Base-by-base conservation (phyloP, 2,329 filamentous ascomycete genomes). In the Dactylonectria macrodidyma region DNA sequence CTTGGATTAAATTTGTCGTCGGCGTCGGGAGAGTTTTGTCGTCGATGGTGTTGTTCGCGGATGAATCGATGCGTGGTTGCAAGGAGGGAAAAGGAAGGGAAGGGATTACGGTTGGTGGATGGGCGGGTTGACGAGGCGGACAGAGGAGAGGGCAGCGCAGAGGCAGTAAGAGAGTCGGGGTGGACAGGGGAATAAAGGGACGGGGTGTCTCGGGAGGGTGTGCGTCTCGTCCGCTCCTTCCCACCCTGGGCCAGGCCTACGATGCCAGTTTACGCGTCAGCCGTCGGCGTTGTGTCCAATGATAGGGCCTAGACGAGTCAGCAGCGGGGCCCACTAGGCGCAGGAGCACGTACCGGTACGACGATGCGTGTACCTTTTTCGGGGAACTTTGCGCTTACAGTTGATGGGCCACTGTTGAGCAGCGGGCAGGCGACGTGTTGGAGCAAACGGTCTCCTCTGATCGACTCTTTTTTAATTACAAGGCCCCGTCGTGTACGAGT, bases 181-280 rank as follows among this genome's bases (percentile, higher is more conserved):
- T 77, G 71, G 75, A 76, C 73, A 77, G 75, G 73, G 76, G 76
- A 77, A 78, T 77, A 78, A 78, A 78, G 76, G 70, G 70, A 76
- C 73, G 76, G 76, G 76, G 73, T 76, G 75, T 76, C 72, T 77
- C 74, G 75, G 74, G 75, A 76, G 75, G 74, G 75, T 73, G 75
- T 77, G 73, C 74, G 75, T 73, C 67, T 76, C 24, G 68, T 73
- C 71, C 71, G 47, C 69, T 74, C 62, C 73, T 73, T 68, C 71
- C 73, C 69, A 71, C 72, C 67, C 71, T 75, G 64, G 67, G 70
- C 57, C 73, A 75, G 71, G 71, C 71, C 71, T 73, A 69, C 70
- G 72, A 77, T 75, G 75, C 72, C 75, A 78, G 78, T 80, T 80
- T 81, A 81, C 79, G 79, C 79, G 79, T 81, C 79, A 81, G 79